A percentile compares a stretch with the other conserved stretches of the same genome.
These are phyloP conservation scores for Rhizoctonia solani DNA, from an alignment of 1,284 basidiomycete species.

Conservation along the genomic window DNA sequence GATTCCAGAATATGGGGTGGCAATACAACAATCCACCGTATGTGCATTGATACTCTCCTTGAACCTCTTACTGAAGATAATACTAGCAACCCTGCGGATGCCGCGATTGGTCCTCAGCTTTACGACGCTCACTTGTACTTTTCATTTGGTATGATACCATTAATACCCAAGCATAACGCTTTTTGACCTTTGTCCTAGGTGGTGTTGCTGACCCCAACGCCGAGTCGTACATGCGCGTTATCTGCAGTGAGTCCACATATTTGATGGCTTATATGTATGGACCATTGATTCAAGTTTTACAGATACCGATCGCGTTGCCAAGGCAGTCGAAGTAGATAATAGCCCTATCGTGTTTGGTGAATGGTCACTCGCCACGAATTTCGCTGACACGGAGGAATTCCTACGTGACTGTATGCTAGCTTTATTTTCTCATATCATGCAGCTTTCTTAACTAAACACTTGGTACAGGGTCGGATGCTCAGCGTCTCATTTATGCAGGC, in stretches of 20 bases:
- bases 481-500: conserved; percentile 61
- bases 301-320: conserved; percentile 48
- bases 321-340: conserved; percentile 55
- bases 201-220: conserved; percentile 69
- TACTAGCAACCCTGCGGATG: conserved; percentile 62
- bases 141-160: conserved; percentile 49
- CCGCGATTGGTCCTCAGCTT: conserved; percentile 63
- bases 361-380: conserved; percentile 73
- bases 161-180: conserved; percentile 14
- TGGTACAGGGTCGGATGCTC: conserved; percentile 64
- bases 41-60: neutral
- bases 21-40: conserved; percentile 61
- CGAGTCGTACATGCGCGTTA: conserved; percentile 63
- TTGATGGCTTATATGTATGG: neutral
- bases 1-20: conserved; percentile 80
- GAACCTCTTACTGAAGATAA: neutral
- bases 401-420: conserved; percentile 51
- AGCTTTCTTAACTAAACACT: conserved; percentile 75
- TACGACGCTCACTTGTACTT: conserved; percentile 84
- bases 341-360: conserved; percentile 59
- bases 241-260: conserved; percentile 62
- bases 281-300: too few relatives aligned
- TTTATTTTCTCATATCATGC: conserved; percentile 52
- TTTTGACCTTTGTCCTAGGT: conserved; percentile 45
- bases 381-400: conserved; percentile 64